A percentile compares a stretch with the other conserved stretches of the same genome.
phyloP scores from a whole-genome alignment of 1,284 basidiomycete species.

The Phlebopus sp. region DNA sequence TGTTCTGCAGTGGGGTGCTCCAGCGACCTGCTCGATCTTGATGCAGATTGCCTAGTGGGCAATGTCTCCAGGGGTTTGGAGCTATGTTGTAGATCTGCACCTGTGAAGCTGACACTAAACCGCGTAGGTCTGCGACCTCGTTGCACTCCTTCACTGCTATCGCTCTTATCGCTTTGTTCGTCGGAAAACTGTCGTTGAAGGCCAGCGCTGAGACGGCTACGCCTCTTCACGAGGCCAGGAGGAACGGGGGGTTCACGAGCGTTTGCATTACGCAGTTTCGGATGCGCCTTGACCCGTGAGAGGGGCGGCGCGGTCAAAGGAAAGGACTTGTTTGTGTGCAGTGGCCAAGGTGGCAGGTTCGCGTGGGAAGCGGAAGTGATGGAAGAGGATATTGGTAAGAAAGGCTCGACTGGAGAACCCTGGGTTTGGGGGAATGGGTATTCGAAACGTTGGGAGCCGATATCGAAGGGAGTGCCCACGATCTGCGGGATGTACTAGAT shows the following conservation, averaged over 20 bases:
- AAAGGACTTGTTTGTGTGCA: conserved; percentile 30
- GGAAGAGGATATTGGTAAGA: conserved; percentile 19
- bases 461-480: conserved; percentile 33
- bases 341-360: conserved; percentile 26
- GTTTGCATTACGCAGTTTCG: conserved; percentile 27
- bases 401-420: conserved; percentile 26
- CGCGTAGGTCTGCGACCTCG: conserved; percentile 12
- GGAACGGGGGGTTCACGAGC: conserved; percentile 31
- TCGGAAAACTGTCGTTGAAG: conserved; percentile 28
- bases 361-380: conserved; percentile 24
- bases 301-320: conserved; percentile 28
- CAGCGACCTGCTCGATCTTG: conserved; percentile 12
- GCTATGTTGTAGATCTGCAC: conserved; percentile 1
- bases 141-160: conserved; percentile 18
- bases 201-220: conserved; percentile 20
- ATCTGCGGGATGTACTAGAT: conserved; percentile 18
- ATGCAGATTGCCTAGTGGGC: conserved; percentile 13
- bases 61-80: conserved; percentile 7
- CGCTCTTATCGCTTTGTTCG: conserved; percentile 30
- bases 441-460: conserved; percentile 32
- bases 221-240: conserved; percentile 28
- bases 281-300: conserved; percentile 25
- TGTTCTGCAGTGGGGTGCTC: conserved; percentile 7
- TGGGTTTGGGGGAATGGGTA: conserved; percentile 34
- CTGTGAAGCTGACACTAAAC: conserved; percentile 1